Percentiles rank a stretch among this genome's conserved stretches.
These are phyloP conservation scores for Serendipita sp. DNA, from an alignment of 768 basidiomycete genomes.

Conservation along the genomic window DNA sequence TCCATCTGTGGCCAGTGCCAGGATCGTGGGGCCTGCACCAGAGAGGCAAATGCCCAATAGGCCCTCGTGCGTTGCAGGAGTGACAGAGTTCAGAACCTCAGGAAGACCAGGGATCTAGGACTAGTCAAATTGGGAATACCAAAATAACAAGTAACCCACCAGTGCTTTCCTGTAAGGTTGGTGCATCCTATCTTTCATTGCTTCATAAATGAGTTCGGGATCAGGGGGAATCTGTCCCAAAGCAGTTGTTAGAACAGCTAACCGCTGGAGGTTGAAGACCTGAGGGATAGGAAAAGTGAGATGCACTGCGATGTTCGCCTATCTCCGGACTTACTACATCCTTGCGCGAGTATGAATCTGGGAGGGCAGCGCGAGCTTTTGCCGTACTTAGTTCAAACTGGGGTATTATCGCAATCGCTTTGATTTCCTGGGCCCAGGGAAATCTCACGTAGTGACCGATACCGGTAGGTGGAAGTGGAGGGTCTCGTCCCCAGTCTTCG, in stretches of 20 bases:
- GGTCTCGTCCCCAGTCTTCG: conserved; percentile 77
- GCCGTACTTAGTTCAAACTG: conserved; percentile 94
- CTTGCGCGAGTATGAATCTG: conserved; percentile 85
- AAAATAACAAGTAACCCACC: conserved; percentile 30
- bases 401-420: conserved; percentile 88
- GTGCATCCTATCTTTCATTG: conserved; percentile 97
- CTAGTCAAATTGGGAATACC: not conserved
- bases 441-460: conserved; percentile 94
- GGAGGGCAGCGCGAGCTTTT: conserved; percentile 81
- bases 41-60: conserved; percentile 94
- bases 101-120: conserved; percentile 86
- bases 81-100: conserved; percentile 77
- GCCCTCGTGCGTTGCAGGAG: conserved; percentile 83
- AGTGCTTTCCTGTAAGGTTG: conserved; percentile 87
- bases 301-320: not conserved
- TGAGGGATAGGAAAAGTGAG: conserved; percentile 20
- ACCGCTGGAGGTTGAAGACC: conserved; percentile 95
- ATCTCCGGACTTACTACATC: conserved; percentile 56
- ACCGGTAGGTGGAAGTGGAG: conserved; percentile 72
- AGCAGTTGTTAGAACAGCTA: conserved; percentile 92
- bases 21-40: conserved; percentile 93
- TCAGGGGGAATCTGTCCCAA: conserved; percentile 83
- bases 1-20: conserved; percentile 76
- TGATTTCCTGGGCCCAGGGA: conserved; percentile 68
- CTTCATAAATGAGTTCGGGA: conserved; percentile 93